These are phyloP conservation scores for Phytophthora agathidicida DNA, from an alignment of 352 stramenopile genomes.

Conservation along the genomic window DNA sequence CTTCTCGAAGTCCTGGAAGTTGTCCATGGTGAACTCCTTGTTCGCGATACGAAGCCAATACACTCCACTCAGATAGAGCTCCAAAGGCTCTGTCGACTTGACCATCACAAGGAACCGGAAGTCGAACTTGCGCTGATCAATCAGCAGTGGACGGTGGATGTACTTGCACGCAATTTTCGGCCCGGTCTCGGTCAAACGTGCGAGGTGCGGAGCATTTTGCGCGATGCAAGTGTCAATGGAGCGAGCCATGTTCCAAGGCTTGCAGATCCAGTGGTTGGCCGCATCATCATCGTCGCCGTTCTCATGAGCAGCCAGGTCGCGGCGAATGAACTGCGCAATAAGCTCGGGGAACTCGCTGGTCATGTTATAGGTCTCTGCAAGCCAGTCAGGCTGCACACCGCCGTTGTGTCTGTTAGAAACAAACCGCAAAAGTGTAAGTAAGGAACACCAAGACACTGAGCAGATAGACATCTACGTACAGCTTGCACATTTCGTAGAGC, in stretches of 20 bases:
- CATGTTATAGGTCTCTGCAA: conserved; percentile 68
- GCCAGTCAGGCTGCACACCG: conserved; percentile 45
- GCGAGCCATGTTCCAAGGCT: conserved; percentile 69
- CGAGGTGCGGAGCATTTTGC: conserved; percentile 49
- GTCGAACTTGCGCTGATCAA: conserved; percentile 66
- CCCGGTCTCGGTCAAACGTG: conserved; percentile 52
- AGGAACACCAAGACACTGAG: neutral
- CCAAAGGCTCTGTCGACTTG: conserved; percentile 53
- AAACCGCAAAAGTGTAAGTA: conserved; percentile 2
- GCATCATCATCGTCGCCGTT: conserved; percentile 41
- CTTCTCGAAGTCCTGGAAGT: conserved; percentile 62
- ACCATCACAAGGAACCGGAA: conserved; percentile 66
- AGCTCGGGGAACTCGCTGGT: conserved; percentile 57
- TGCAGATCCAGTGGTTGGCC: conserved; percentile 67
- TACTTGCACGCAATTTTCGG: conserved; percentile 66
- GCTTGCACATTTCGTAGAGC: conserved; percentile 66
- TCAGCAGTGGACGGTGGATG: conserved; percentile 57
- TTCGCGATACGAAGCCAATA: conserved; percentile 65
- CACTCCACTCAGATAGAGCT: conserved; percentile 57
- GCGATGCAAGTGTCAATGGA: conserved; percentile 63
- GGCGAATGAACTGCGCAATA: conserved; percentile 49
- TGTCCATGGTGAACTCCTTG: conserved; percentile 62
- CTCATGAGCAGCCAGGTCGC: conserved; percentile 32
- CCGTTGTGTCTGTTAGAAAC: conserved; percentile 37
- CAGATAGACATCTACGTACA: conserved; percentile 31